Evolutionary conservation across 2,329 filamentous ascomycete species (phyloP).

Genomic region (Xylariaceae sp.): DNA sequence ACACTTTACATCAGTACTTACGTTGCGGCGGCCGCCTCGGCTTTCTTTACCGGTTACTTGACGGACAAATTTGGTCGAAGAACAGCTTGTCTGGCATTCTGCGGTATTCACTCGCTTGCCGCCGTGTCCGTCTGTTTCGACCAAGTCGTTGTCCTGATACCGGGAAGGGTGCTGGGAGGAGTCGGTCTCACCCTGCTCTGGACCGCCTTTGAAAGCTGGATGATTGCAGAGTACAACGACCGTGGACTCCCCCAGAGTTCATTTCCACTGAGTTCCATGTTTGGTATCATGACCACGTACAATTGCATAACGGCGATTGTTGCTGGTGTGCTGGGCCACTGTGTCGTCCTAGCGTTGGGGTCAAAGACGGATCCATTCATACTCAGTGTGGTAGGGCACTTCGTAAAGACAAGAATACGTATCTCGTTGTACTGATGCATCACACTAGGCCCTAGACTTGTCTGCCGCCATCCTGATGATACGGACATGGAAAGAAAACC

Average conservation of each 20-base stretch:
- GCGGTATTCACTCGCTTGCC: constrained; percentile 57
- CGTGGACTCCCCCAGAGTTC: constrained; percentile 47
- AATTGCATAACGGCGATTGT: constrained; percentile 60
- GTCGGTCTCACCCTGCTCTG: constrained; percentile 62
- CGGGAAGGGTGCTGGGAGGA: constrained; percentile 60
- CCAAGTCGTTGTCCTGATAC: constrained; percentile 50
- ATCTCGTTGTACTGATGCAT: not conserved
- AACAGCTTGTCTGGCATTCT: constrained; percentile 60
- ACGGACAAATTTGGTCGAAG: constrained; percentile 58
- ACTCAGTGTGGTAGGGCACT: constrained; percentile 43
- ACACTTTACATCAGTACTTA: constrained; percentile 52
- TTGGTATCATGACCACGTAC: constrained; percentile 55
- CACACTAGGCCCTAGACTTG: constrained; percentile 35
- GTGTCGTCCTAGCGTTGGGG: constrained; percentile 51
- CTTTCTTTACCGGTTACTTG: constrained; percentile 53
- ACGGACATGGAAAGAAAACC: constrained; percentile 41
- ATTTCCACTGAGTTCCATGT: constrained; percentile 54
- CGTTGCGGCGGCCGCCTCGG: constrained; percentile 50
- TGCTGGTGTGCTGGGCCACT: constrained; percentile 56
- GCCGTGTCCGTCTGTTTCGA: constrained; percentile 54
- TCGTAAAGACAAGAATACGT: not conserved
- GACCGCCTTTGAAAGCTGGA: constrained; percentile 66
- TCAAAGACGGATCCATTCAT: constrained; percentile 59
- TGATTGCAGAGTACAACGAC: constrained; percentile 61
- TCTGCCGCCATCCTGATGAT: constrained; percentile 40